These are phyloP conservation scores for Capronia epimyces DNA, from an alignment of 2,329 filamentous ascomycete species.

Conservation along the genomic window DNA sequence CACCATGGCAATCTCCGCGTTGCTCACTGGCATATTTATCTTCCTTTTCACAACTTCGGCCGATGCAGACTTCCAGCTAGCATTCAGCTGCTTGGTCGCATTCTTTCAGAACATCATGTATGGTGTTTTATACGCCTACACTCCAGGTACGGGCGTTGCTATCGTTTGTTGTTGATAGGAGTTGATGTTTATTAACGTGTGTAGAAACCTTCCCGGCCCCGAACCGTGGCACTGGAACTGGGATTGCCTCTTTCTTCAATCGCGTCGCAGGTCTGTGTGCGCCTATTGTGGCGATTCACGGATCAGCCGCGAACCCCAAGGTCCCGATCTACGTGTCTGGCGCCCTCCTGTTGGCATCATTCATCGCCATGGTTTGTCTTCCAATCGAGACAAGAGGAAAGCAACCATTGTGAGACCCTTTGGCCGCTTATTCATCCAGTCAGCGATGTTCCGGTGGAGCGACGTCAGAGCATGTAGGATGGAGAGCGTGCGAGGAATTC, in stretches of 20 bases:
- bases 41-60: constrained; percentile 64
- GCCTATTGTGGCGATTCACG: constrained; percentile 34
- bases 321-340: constrained; percentile 44
- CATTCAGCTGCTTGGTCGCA: constrained; percentile 73
- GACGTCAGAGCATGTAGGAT: too few relatives aligned
- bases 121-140: constrained; percentile 69
- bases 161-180: too few relatives aligned
- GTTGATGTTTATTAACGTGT: too few relatives aligned
- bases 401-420: constrained; percentile 38
- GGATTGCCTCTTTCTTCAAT: constrained; percentile 66
- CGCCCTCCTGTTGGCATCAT: constrained; percentile 41
- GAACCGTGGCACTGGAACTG: constrained; percentile 71
- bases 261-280: constrained; percentile 75
- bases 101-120: constrained; percentile 72
- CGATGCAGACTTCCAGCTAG: constrained; percentile 58
- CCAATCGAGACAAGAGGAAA: constrained; percentile 46
- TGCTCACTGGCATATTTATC: constrained; percentile 66
- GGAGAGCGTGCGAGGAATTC: too few relatives aligned
- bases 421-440: too few relatives aligned
- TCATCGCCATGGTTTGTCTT: constrained; percentile 42
- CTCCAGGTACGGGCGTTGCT: too few relatives aligned
- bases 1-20: constrained; percentile 58
- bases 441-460: too few relatives aligned
- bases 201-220: constrained; percentile 73
- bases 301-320: constrained; percentile 35